phyloP scores from a whole-genome alignment of 495 filamentous ascomycete species.

The Penicillium bialowiezense region DNA sequence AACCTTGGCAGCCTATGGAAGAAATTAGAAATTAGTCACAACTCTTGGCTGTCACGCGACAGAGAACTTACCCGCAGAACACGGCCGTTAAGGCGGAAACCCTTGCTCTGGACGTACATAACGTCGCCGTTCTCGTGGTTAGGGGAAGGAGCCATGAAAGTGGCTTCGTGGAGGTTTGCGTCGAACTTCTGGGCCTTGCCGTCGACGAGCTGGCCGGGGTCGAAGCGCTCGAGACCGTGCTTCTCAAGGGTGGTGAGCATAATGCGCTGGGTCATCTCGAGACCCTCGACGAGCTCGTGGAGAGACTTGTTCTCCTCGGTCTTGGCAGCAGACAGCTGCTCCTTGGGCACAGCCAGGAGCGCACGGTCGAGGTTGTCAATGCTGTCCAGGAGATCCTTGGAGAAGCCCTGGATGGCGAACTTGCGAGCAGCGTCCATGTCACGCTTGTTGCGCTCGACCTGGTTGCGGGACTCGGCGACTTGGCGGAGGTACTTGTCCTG shows the following conservation, averaged over 20 bases:
- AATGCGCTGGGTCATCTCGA: slow-evolving; percentile 92
- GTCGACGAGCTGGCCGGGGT: slow-evolving; percentile 61
- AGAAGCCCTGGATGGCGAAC: slow-evolving; percentile 93
- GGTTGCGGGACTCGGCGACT: slow-evolving; percentile 94
- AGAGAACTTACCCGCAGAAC: slow-evolving; percentile 64
- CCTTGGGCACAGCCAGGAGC: slow-evolving; percentile 69
- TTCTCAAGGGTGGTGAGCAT: slow-evolving; percentile 86
- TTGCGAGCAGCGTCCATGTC: slow-evolving; percentile 82
- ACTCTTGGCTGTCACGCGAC: not conserved
- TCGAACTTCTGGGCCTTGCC: slow-evolving; percentile 69
- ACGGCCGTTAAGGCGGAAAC: slow-evolving; percentile 86
- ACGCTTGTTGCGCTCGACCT: slow-evolving; percentile 90
- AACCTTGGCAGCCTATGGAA: slow-evolving; percentile 75
- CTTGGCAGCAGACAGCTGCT: slow-evolving; percentile 56
- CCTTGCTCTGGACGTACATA: slow-evolving; percentile 92
- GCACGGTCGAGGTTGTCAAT: slow-evolving; percentile 98
- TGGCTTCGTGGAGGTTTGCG: slow-evolving; percentile 94
- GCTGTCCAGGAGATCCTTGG: slow-evolving; percentile 86
- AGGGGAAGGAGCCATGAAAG: slow-evolving; percentile 81
- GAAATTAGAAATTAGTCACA: slow-evolving; percentile 15
- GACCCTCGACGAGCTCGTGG: slow-evolving; percentile 74
- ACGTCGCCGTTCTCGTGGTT: slow-evolving; percentile 87
- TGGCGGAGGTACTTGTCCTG: slow-evolving; percentile 92
- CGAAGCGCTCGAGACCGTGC: slow-evolving; percentile 89
- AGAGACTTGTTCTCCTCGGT: slow-evolving; percentile 60